Conservation (phyloP, 345 rosid species). For the Sonneratia caseolaris region DNA sequence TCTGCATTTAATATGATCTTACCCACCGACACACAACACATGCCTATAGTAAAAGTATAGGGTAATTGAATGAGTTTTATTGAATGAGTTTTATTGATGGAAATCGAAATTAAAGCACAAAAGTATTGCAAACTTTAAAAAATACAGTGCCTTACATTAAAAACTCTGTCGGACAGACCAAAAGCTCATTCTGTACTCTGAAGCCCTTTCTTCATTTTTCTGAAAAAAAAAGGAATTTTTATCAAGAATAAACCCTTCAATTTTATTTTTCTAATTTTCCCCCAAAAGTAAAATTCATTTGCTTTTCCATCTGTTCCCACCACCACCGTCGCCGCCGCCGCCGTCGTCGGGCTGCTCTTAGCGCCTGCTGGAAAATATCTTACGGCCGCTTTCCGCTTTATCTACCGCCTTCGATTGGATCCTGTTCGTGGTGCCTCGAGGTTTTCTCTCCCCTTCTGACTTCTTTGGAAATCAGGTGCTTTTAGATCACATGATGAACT, state of each 20-base stretch:
- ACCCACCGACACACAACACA: too few relatives aligned
- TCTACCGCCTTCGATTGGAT: neutral
- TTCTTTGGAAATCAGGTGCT: constrained; percentile 1
- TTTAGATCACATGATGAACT: constrained; percentile 6
- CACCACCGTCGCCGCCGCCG: constrained; percentile 1
- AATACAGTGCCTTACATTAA: neutral
- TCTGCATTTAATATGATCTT: too few relatives aligned
- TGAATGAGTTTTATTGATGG: too few relatives aligned
- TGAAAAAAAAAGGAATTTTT: constrained; percentile 8
- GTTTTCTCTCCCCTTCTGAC: neutral
- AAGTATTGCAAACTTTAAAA: too few relatives aligned
- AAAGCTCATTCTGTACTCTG: neutral
- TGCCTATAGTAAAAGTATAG: too few relatives aligned
- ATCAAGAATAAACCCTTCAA: neutral
- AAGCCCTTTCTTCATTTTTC: neutral
- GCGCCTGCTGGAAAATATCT: constrained; percentile 37
- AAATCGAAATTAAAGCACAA: too few relatives aligned
- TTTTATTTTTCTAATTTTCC: constrained; percentile 5
- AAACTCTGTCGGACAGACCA: neutral
- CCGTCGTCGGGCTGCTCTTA: constrained; percentile 20
- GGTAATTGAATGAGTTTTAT: too few relatives aligned
- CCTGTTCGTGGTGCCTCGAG: constrained; percentile 5
- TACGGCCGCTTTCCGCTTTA: constrained; percentile 23
- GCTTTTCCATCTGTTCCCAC: constrained; percentile 13
- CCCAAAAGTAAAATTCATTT: constrained; percentile 16